Conservation (phyloP, 2,329 filamentous ascomycete species). For the Aspergillus caelatus region DNA sequence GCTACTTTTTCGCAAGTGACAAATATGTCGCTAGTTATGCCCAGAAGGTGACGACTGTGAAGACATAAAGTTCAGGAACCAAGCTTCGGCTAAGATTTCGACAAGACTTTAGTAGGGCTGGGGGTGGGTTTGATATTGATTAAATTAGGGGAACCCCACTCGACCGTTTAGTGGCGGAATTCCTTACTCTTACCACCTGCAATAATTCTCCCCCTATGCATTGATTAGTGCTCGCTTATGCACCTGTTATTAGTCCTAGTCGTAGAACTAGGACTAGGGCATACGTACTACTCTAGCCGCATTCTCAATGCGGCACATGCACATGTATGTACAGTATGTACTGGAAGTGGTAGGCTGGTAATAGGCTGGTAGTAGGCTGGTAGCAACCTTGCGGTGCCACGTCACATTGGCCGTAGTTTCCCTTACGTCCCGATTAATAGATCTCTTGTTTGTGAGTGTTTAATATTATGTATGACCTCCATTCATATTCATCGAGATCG, state of each 20-base stretch:
- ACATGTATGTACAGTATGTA: too few relatives aligned
- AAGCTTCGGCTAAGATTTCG: neutral
- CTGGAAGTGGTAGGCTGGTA: too few relatives aligned
- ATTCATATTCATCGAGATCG: neutral
- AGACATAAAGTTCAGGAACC: neutral
- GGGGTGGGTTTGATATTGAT: neutral
- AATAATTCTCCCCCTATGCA: neutral
- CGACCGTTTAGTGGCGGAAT: neutral
- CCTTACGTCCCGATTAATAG: neutral
- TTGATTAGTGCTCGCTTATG: neutral
- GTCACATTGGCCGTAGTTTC: neutral
- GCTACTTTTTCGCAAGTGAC: neutral
- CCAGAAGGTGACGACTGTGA: neutral
- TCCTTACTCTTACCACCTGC: neutral
- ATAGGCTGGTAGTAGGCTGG: too few relatives aligned
- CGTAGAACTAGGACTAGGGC: too few relatives aligned
- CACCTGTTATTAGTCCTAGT: neutral
- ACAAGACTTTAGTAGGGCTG: slow-evolving; percentile 1
- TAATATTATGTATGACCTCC: neutral
- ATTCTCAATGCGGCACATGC: neutral
- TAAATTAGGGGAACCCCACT: neutral
- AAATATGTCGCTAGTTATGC: neutral
- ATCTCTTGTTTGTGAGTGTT: neutral
- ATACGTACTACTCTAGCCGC: neutral
- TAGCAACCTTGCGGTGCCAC: neutral